These are phyloP conservation scores for Simplicillium sp. DNA, from an alignment of 2,329 filamentous ascomycete species.

Conservation along the genomic window DNA sequence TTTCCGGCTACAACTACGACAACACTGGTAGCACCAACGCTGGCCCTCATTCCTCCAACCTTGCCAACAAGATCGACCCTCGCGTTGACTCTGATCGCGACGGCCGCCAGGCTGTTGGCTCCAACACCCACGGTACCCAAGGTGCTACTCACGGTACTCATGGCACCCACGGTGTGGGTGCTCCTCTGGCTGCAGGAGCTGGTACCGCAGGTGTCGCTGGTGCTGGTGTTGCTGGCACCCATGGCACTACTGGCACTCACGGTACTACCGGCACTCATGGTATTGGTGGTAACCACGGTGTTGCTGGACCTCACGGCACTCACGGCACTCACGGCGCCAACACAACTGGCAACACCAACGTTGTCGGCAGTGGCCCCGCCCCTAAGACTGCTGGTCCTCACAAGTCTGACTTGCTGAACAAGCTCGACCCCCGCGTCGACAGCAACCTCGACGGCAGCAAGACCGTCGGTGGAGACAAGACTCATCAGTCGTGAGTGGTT, in stretches of 20 bases:
- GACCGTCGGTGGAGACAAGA: slow-evolving; percentile 45
- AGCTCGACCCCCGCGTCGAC: slow-evolving; percentile 46
- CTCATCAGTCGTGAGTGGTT: slow-evolving; percentile 26
- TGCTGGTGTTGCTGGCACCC: slow-evolving; percentile 1
- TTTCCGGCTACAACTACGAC: slow-evolving; percentile 4
- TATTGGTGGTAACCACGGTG: no score
- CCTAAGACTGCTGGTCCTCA: slow-evolving; percentile 31
- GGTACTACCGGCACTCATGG: slow-evolving; percentile 21
- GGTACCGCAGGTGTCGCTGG: no score
- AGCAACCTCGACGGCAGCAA: slow-evolving; percentile 43
- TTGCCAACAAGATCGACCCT: slow-evolving; percentile 39
- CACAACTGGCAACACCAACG: slow-evolving; percentile 25
- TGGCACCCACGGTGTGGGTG: no score
- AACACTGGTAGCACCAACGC: slow-evolving; percentile 12
- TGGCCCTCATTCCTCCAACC: slow-evolving; percentile 30
- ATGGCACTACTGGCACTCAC: slow-evolving; percentile 15
- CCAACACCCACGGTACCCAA: slow-evolving; percentile 26
- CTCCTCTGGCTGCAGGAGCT: no score
- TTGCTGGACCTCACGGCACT: slow-evolving; percentile 19
- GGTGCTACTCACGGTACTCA: slow-evolving; percentile 9
- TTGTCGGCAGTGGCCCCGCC: slow-evolving; percentile 18
- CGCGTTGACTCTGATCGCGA: slow-evolving; percentile 41
- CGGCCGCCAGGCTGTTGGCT: slow-evolving; percentile 23
- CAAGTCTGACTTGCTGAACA: slow-evolving; percentile 43
- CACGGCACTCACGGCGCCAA: slow-evolving; percentile 22